Conservation (phyloP, 2,329 filamentous ascomycete genomes). For the Pseudonectria buxi region DNA sequence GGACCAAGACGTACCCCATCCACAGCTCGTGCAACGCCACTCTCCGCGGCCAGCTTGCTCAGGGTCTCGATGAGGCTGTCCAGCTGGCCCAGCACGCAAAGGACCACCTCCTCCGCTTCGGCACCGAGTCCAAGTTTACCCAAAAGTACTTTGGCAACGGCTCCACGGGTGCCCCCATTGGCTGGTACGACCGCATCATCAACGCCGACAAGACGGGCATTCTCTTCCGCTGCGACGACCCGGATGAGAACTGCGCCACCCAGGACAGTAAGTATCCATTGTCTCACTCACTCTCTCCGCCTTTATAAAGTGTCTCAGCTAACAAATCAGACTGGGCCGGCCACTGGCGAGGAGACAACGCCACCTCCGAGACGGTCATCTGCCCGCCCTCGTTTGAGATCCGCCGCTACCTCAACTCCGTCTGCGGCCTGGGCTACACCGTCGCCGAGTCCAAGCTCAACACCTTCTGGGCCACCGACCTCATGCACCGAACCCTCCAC, state of each 20-base stretch:
- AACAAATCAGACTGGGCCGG: conserved; percentile 51
- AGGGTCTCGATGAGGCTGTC: conserved; percentile 52
- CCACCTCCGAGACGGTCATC: conserved; percentile 61
- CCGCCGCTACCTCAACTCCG: conserved; percentile 48
- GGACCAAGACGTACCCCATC: conserved; percentile 39
- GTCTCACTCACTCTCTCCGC: accelerated
- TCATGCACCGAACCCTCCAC: conserved; percentile 62
- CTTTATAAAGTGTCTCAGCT: neutral
- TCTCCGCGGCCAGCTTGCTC: conserved; percentile 47
- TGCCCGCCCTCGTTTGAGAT: conserved; percentile 55
- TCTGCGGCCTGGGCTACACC: conserved; percentile 58
- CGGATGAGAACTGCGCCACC: conserved; percentile 55
- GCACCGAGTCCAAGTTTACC: conserved; percentile 52
- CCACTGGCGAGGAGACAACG: conserved; percentile 61
- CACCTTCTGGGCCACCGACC: conserved; percentile 59
- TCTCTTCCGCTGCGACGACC: conserved; percentile 62
- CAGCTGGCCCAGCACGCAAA: conserved; percentile 53
- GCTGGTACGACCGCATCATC: conserved; percentile 56
- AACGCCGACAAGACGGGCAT: conserved; percentile 50
- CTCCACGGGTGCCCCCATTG: conserved; percentile 50
- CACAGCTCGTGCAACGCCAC: conserved; percentile 62
- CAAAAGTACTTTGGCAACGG: conserved; percentile 60
- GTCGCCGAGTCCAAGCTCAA: conserved; percentile 50
- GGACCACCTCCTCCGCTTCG: conserved; percentile 53
- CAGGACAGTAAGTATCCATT: conserved; percentile 31